Percentiles rank a stretch among this genome's conserved stretches.
Evolutionary conservation across 305 asterid genomes (phyloP).

Genomic region (Rubia tinctorum): DNA sequence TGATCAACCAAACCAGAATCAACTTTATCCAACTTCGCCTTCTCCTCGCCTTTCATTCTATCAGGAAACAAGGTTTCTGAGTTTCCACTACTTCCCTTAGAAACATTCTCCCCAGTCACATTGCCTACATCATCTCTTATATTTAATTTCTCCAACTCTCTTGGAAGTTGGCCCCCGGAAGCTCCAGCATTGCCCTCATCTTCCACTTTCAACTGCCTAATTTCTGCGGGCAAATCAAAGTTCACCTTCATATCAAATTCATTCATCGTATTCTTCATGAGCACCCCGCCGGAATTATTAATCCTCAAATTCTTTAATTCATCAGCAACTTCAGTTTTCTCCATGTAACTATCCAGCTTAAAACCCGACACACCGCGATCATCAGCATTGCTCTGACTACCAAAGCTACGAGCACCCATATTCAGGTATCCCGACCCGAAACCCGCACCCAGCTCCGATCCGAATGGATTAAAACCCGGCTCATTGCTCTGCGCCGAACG

Average conservation of each 20-base stretch:
- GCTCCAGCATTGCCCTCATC: constrained; percentile 24
- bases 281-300: constrained; percentile 24
- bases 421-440: constrained; percentile 26
- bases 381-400: constrained; percentile 14
- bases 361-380: constrained; percentile 21
- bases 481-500: constrained; percentile 22
- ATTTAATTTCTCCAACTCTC: constrained; percentile 62
- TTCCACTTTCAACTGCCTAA: constrained; percentile 53
- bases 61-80: constrained; percentile 19
- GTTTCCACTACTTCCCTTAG: constrained; percentile 11
- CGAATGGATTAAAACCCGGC: constrained; percentile 18
- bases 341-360: constrained; percentile 30
- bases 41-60: constrained; percentile 21
- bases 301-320: constrained; percentile 48
- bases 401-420: constrained; percentile 21
- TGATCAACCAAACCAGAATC: constrained; percentile 20
- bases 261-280: constrained; percentile 12
- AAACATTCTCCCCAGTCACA: constrained; percentile 19
- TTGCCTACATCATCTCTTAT: constrained; percentile 35
- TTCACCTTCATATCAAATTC: constrained; percentile 35
- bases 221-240: constrained; percentile 59
- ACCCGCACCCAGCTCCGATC: constrained; percentile 18
- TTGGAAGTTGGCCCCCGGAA: constrained; percentile 41
- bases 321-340: constrained; percentile 40
- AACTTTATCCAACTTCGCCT: constrained; percentile 13